Percentiles rank a stretch among this genome's conserved stretches.
phyloP scores from a whole-genome alignment of 257 asterid genomes.

The Solanum etuberosum region DNA sequence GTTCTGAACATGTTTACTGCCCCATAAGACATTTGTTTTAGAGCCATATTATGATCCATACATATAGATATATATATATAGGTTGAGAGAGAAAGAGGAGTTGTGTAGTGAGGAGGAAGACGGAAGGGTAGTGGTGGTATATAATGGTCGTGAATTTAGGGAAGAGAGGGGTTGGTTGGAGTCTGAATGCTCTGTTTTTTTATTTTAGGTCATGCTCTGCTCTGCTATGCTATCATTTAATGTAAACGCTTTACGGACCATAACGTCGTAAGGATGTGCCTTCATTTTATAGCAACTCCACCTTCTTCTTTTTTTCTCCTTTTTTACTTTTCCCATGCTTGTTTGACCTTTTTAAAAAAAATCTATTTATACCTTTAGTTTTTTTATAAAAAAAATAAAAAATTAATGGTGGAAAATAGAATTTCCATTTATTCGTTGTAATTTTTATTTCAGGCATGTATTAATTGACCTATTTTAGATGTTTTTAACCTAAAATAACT shows the following conservation, averaged over 20 bases:
- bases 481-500: background rate
- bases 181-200: background rate
- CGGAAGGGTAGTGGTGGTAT: background rate
- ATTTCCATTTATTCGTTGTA: background rate
- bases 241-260: background rate
- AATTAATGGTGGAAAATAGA: background rate
- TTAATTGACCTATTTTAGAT: background rate
- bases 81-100: background rate
- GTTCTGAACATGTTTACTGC: conserved; percentile 20
- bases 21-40: conserved; percentile 7
- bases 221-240: background rate
- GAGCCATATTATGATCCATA: conserved; percentile 14
- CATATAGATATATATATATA: background rate
- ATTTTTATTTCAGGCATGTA: accelerated
- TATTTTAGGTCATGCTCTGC: background rate
- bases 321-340: background rate
- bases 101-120: conserved; percentile 3
- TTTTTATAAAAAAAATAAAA: background rate
- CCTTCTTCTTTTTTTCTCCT: background rate
- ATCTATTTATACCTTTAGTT: background rate
- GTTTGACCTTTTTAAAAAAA: background rate
- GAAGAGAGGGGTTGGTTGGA: background rate
- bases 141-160: background rate
- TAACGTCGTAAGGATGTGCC: background rate
- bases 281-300: background rate